Evolutionary conservation across 2,329 filamentous ascomycete genomes (phyloP), one percentile per base, ranked within the genome.

Genomic region (Aureobasidium musti): DNA sequence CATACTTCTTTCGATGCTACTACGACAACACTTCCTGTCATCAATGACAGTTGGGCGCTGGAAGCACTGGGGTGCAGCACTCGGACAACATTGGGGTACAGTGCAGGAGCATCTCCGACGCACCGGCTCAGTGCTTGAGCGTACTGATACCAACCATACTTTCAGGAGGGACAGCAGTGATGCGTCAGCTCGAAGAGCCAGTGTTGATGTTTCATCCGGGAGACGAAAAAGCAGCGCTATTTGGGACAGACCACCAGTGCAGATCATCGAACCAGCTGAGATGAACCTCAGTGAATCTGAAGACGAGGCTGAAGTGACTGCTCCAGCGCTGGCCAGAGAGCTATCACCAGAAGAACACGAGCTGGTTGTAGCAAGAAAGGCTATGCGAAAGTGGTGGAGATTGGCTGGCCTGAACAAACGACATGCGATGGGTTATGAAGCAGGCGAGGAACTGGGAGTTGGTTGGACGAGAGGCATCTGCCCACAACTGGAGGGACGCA

Each of bases 1-100:
- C 3, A 88, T 96, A 19, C 82, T 97, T 66, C 91, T 97, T 72
- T 92, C 90, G 57, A 91, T 90, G 74, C 88, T 97, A 76, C 82
- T 97, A 23, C 87, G 92, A 14, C 92, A 97, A 75, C 97, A 96
- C 77, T 97, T 97, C 78, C 89, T 96, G 84, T 90, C 88, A 7
- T 82, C 96, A 50, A 91, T 91, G 66, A 89, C 93, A 0, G 79
- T 96, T 30, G 91, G 91, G 21, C 86, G 87, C 72, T 97, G 92
- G 92, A 87, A 86, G 68, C 83, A 87, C 67, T 90, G 90, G 81
- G 85, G 88, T 17, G 80, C 83, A 1, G 83, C 82, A 67, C 81
- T 91, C 74, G 79, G 82, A 19, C 78, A 81, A 1, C 88, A 91
- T 74, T 96, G 91, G 88, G 78, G 80, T 28, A 76, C 78, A 13